phyloP scores from a whole-genome alignment of 2,329 filamentous ascomycete genomes.

The Juglanconis juglandina region DNA sequence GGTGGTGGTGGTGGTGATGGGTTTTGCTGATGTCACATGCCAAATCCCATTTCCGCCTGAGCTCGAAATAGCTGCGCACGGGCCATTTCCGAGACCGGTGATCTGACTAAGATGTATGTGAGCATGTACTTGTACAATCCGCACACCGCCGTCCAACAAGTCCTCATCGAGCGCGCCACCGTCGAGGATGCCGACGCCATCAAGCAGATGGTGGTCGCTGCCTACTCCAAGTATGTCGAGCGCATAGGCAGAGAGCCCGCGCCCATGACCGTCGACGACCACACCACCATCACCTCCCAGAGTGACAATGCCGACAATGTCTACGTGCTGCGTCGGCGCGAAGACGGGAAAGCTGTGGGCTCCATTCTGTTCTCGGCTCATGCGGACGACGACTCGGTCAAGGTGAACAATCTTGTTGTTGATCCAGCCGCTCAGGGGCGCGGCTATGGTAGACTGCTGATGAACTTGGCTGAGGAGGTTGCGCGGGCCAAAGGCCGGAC shows the following conservation, averaged over 20 bases:
- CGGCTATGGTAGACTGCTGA: slow-evolving; percentile 23
- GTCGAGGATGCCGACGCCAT: slow-evolving; percentile 28
- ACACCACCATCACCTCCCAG: slow-evolving; percentile 21
- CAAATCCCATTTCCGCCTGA: slow-evolving; percentile 9
- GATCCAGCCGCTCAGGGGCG: slow-evolving; percentile 19
- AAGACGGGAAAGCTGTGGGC: slow-evolving; percentile 22
- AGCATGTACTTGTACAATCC: no score
- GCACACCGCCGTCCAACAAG: no score
- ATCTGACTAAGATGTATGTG: background rate
- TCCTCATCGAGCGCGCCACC: background rate
- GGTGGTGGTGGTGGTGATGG: no score
- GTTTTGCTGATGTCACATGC: slow-evolving; percentile 26
- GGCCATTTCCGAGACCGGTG: background rate
- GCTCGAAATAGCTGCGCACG: background rate
- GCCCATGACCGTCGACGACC: slow-evolving; percentile 34
- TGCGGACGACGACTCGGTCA: slow-evolving; percentile 8
- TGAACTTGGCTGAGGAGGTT: slow-evolving; percentile 19
- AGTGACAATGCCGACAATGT: slow-evolving; percentile 20
- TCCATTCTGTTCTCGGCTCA: slow-evolving; percentile 25
- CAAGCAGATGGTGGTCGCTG: slow-evolving; percentile 27
- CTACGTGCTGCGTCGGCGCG: slow-evolving; percentile 21
- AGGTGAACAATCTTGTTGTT: slow-evolving; percentile 24
- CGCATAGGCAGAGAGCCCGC: slow-evolving; percentile 34
- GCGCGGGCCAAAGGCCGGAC: slow-evolving; percentile 13
- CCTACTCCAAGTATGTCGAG: slow-evolving; percentile 32